These are phyloP conservation scores for Lactarius hatsudake DNA, from an alignment of 768 basidiomycete species.

Conservation along the genomic window DNA sequence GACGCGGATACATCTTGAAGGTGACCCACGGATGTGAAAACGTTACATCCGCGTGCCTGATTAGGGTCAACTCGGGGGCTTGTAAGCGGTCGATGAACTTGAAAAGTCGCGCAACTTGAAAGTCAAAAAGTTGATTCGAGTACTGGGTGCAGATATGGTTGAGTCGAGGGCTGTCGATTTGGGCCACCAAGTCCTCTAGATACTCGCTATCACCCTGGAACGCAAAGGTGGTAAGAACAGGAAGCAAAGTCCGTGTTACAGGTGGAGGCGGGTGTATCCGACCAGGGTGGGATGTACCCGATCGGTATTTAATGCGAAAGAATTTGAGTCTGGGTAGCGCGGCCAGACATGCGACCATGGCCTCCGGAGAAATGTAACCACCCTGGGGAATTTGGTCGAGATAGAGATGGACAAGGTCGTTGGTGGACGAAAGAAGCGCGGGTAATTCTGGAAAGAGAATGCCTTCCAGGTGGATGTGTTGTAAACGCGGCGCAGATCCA, in stretches of 20 bases:
- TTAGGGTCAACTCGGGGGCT: background rate
- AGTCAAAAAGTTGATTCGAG: background rate
- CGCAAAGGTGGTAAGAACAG: background rate
- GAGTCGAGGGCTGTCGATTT: background rate
- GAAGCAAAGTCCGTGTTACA: background rate
- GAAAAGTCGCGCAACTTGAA: background rate
- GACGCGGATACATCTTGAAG: background rate
- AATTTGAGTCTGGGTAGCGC: background rate
- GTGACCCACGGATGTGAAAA: background rate
- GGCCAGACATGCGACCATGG: background rate
- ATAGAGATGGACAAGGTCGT: background rate
- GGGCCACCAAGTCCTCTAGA: background rate
- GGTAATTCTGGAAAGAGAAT: background rate
- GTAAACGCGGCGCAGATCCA: background rate
- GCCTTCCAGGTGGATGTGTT: background rate
- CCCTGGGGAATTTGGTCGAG: background rate
- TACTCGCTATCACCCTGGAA: background rate
- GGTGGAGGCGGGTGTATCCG: too few species aligned
- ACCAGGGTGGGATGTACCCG: background rate
- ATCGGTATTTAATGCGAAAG: background rate
- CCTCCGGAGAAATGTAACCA: background rate
- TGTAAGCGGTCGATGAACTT: background rate
- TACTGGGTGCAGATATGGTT: background rate
- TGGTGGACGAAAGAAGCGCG: background rate
- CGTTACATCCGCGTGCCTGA: background rate